Evolutionary conservation across 805 yeast species (phyloP), one percentile per base, ranked within the genome.

Genomic region (Metschnikowia anglica): DNA sequence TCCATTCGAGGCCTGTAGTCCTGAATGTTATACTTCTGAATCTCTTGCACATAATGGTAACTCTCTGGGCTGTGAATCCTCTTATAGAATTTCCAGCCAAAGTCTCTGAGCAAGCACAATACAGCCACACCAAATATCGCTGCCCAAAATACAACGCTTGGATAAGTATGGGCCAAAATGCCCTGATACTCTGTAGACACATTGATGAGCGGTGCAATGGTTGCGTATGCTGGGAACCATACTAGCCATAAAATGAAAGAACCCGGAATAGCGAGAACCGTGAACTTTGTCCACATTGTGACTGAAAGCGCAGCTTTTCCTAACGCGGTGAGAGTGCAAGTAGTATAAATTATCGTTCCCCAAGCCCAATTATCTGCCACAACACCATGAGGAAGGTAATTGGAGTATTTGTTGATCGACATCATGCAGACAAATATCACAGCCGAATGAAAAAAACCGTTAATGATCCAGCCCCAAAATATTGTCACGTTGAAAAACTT

Each of bases 391-490:
- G 79, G 68, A 35, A 87, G 69, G 21, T 79, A 79, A 55, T 81
- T 75, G 17, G 95, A 89, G 54, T 76, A 76, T 42, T 74, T 69
- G 63, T 84, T 88, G 35, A 89, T 82, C 49, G 80, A 75, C 37
- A 76, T 73, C 11, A 88, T 73, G 25, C 91, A 83, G 33, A 89
- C 68, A 61, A 82, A 95, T 16, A 89, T 83, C 17, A 93, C 71
- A 2, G 88, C 87, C 10, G 97, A 88, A 61, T 93, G 99, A 65
- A 80, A 93, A 59, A 93, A 91, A 0, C 99, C 99, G 63, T 93
- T 95, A 38, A 81, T 68, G 34, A 93, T 87, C 99, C 99, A 93
- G 15, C 96, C 87, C 98, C 98, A 91, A 63, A 93, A 93, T 29
- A 89, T 89, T 4, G 80, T 73, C 10, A 89, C 96, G 53, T 91